Base-by-base conservation (phyloP, 192 early-diverging fungal species). In the Linnemannia exigua region DNA sequence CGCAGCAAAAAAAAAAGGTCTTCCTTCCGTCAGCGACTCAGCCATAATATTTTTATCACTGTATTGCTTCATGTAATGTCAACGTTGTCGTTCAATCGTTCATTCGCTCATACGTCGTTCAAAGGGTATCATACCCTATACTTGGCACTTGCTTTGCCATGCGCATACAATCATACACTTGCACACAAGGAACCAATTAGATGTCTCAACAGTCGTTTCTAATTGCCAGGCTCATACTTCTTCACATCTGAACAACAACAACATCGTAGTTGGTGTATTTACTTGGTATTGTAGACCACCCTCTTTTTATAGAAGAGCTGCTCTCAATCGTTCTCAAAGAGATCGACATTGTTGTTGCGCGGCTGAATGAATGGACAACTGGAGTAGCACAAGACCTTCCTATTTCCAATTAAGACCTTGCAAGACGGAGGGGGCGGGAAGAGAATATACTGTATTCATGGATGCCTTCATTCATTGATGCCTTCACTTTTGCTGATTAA, bases 1-100 rank as follows among this genome's bases (percentile, higher is more conserved):
- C 58, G 58, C 58, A 63, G 58, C 58, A 63, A 63, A 63, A 63
- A 63, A 63, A 63, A 33, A 63, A 4, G 58, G 58, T 9, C 12
- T 12, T 31, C 12, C 41, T 44, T 44, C 41, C 41, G 41, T 44
- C 58, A 33, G 25, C 3, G 58, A 63, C 58, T 25, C 58, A 31
- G 58, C 25, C 58, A 63, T 63, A 52, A 5, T 52, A 31, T 31
- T 28, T 61, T 61, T 61, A 61, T 61, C 25, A 28, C 28, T 61
- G 25, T n/a, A n/a, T n/a, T n/a, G n/a, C n/a, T n/a, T n/a, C n/a
- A 12, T n/a, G 54, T 25, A 11, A 22, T 6, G n/a, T 25, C 25
- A 9, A 8, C 5, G 22, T 61, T 22, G 58, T 63, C 12, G 58
- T 31, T 31, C 51, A 52, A 7, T 48, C 47, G 17, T 48, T 48